Evolutionary conservation across 768 basidiomycete genomes (phyloP).

Genomic region (Postia placenta): DNA sequence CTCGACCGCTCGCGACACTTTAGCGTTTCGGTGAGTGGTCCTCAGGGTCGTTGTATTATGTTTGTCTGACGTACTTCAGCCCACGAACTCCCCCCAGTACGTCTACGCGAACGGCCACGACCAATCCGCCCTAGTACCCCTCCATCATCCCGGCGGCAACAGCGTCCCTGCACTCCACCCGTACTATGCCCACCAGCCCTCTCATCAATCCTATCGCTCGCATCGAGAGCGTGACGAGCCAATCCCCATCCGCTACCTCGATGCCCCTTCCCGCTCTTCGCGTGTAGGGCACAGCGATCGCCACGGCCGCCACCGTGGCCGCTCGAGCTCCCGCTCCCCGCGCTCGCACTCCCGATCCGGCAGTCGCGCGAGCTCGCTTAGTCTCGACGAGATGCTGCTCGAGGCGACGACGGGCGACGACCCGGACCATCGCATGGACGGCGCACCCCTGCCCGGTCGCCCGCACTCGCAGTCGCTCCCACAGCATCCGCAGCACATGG

Average conservation of each 20-base stretch:
- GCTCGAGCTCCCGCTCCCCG: conserved; percentile 11
- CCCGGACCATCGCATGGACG: conserved; percentile 13
- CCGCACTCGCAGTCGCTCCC: conserved; percentile 21
- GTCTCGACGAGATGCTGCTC: conserved; percentile 43
- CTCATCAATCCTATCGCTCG: conserved; percentile 4
- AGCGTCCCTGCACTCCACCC: conserved; percentile 20
- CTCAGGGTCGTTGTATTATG: background rate
- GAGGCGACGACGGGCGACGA: conserved; percentile 37
- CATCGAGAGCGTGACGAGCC: conserved; percentile 15
- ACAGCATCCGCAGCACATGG: conserved; percentile 22
- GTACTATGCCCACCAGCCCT: conserved; percentile 16
- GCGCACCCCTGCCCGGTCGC: conserved; percentile 24
- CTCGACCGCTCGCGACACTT: conserved; percentile 24
- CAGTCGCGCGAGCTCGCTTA: conserved; percentile 28
- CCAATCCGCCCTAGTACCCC: conserved; percentile 10
- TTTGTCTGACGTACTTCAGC: conserved; percentile 11
- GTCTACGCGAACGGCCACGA: conserved; percentile 16
- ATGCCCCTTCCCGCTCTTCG: conserved; percentile 11
- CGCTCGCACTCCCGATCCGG: conserved; percentile 30
- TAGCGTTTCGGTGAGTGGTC: conserved; percentile 21
- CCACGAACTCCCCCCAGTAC: conserved; percentile 15
- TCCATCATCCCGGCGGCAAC: conserved; percentile 10
- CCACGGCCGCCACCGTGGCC: conserved; percentile 15
- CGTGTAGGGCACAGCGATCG: conserved; percentile 11
- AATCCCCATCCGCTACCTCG: conserved; percentile 14